These are phyloP conservation scores for Tagetes erecta DNA, from an alignment of 129 eudicot genomes.

Conservation along the genomic window DNA sequence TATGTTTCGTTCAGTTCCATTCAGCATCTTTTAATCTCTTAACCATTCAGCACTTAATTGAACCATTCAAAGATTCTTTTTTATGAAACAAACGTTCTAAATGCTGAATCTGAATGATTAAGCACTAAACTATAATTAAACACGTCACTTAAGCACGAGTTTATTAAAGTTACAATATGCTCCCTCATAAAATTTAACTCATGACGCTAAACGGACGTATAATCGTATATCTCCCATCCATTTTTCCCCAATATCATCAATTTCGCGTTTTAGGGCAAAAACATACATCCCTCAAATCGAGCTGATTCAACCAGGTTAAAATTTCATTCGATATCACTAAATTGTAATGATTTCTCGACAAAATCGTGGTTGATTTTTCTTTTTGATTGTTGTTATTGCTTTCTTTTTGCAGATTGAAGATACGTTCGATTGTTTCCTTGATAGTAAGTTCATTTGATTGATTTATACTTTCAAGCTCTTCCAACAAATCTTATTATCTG, in stretches of 20 bases:
- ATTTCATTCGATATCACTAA: background rate
- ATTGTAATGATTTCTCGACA: background rate
- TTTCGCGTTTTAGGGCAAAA: conserved; percentile 30
- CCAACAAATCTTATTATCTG: background rate
- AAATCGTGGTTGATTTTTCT: background rate
- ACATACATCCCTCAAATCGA: conserved; percentile 12
- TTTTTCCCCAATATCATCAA: background rate
- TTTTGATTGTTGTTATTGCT: background rate
- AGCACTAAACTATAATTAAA: too few relatives aligned
- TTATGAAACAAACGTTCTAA: too few relatives aligned
- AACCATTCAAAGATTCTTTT: too few relatives aligned
- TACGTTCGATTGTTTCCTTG: conserved; percentile 17
- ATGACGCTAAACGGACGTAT: background rate
- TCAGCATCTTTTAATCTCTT: too few relatives aligned
- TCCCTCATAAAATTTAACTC: too few relatives aligned
- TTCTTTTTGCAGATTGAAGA: conserved; percentile 29
- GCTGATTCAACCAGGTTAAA: conserved; percentile 17
- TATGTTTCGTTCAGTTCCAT: too few relatives aligned
- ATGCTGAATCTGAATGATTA: too few relatives aligned
- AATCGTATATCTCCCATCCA: background rate
- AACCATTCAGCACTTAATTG: too few relatives aligned
- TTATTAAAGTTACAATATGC: too few relatives aligned
- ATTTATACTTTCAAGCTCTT: background rate
- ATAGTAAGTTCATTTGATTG: conserved; percentile 9
- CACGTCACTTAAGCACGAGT: background rate